Percentiles rank a stretch among this genome's conserved stretches.
phyloP scores from a whole-genome alignment of 2,329 filamentous ascomycete species.

The Scedosporium minutisporum region DNA sequence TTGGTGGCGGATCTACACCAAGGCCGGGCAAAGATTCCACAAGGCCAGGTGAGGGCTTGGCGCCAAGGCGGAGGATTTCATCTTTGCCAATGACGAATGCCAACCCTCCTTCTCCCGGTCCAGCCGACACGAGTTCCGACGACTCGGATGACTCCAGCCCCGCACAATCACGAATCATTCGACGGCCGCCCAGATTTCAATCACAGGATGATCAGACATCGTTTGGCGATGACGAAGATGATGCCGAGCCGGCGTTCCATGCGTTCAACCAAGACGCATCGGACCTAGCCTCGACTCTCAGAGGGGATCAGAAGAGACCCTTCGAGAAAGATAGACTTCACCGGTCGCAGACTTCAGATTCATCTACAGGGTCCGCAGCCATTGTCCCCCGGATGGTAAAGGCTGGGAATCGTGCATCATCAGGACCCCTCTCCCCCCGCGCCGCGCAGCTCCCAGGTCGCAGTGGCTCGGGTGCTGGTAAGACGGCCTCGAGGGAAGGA shows the following conservation, averaged over 20 bases:
- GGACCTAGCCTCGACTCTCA: slow-evolving; percentile 44
- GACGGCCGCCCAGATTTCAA: slow-evolving; percentile 43
- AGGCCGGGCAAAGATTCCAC: slow-evolving; percentile 13
- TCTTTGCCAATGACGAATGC: slow-evolving; percentile 30
- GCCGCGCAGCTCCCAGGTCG: slow-evolving; percentile 47
- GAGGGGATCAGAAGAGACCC: slow-evolving; percentile 25
- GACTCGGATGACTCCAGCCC: slow-evolving; percentile 38
- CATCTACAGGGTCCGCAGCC: slow-evolving; percentile 46
- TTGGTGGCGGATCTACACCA: slow-evolving; percentile 12
- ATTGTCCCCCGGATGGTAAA: slow-evolving; percentile 22
- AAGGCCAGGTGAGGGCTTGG: slow-evolving; percentile 20
- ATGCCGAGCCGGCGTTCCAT: slow-evolving; percentile 47
- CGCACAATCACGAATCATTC: slow-evolving; percentile 50
- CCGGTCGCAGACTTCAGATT: slow-evolving; percentile 51
- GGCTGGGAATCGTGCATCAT: slow-evolving; percentile 22
- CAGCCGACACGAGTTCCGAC: slow-evolving; percentile 26
- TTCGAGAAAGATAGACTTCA: slow-evolving; percentile 26
- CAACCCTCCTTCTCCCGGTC: slow-evolving; percentile 22
- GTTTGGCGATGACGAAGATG: slow-evolving; percentile 46
- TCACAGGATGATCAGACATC: slow-evolving; percentile 23
- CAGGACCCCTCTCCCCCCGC: slow-evolving; percentile 46
- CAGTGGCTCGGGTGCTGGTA: slow-evolving; percentile 40
- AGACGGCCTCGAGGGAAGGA: slow-evolving; percentile 46
- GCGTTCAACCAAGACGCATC: slow-evolving; percentile 32
- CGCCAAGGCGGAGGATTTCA: slow-evolving; percentile 26